These are phyloP conservation scores for Cucurbita maxima DNA, from an alignment of 306 rosid species.

Conservation along the genomic window DNA sequence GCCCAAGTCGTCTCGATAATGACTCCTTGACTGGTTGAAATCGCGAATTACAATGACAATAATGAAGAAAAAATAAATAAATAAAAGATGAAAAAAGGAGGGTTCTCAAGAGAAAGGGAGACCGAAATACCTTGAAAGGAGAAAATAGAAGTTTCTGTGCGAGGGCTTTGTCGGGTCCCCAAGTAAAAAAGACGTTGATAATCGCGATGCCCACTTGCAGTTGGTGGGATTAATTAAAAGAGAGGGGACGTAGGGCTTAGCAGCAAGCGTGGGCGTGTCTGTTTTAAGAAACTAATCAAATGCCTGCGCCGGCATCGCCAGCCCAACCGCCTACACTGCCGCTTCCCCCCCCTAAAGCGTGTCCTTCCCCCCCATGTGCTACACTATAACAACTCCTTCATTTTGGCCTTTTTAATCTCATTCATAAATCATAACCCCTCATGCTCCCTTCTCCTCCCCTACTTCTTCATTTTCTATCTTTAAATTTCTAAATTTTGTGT, in stretches of 20 bases:
- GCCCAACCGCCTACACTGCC: slow-evolving; percentile 3
- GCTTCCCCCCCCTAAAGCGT: neutral
- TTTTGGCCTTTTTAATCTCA: no score
- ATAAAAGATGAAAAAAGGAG: neutral
- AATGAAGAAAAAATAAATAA: no score
- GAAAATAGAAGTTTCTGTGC: slow-evolving; percentile 12
- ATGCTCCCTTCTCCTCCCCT: no score
- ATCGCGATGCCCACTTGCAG: neutral
- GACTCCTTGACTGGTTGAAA: neutral
- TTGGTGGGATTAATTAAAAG: neutral
- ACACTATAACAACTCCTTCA: neutral
- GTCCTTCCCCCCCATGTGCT: neutral
- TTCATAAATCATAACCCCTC: no score
- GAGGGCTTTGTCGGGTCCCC: neutral
- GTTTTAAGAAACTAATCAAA: neutral
- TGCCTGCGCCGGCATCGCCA: slow-evolving; percentile 12
- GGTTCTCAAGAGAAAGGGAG: neutral
- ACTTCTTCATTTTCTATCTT: no score
- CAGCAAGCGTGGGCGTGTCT: neutral
- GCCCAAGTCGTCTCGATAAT: neutral
- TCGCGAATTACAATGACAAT: neutral
- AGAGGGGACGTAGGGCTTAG: neutral
- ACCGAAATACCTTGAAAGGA: slow-evolving; percentile 2
- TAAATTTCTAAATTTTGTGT: no score
- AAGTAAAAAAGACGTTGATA: neutral